Evolutionary conservation across 2,329 filamentous ascomycete genomes (phyloP).

Genomic region (Pseudocercospora crystallina): DNA sequence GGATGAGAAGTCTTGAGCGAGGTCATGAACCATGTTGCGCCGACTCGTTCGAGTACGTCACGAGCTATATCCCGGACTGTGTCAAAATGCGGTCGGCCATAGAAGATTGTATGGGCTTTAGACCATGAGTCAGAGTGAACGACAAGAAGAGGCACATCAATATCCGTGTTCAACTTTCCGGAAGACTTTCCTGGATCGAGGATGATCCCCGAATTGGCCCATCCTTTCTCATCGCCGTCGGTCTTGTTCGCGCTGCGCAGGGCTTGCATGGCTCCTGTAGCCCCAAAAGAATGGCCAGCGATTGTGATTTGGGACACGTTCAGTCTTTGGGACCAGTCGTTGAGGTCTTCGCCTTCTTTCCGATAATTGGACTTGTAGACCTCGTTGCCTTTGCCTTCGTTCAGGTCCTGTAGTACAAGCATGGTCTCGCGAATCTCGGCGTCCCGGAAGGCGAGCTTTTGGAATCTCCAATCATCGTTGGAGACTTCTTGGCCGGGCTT

Average conservation of each 20-base stretch:
- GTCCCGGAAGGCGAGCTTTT: conserved; percentile 41
- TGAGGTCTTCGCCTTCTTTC: conserved; percentile 47
- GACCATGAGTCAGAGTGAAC: conserved; percentile 66
- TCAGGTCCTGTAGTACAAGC: conserved; percentile 37
- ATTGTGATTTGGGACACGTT: conserved; percentile 56
- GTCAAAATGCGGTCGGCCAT: conserved; percentile 62
- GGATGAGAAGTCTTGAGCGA: conserved; percentile 51
- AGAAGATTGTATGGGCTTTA: conserved; percentile 54
- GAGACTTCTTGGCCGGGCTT: conserved; percentile 11
- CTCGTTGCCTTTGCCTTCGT: conserved; percentile 34
- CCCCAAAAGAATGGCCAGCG: conserved; percentile 64
- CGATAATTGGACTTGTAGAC: conserved; percentile 46
- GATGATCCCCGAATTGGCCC: conserved; percentile 51
- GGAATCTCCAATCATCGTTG: conserved; percentile 23
- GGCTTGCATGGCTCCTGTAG: conserved; percentile 60
- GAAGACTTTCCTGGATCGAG: conserved; percentile 65
- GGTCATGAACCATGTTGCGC: conserved; percentile 43
- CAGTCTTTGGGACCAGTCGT: conserved; percentile 53
- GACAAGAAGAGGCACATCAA: conserved; percentile 58
- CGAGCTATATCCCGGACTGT: conserved; percentile 54
- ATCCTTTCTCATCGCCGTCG: conserved; percentile 11
- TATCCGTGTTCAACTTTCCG: conserved; percentile 58
- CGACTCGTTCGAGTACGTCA: conserved; percentile 44
- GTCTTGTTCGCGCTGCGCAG: conserved; percentile 49
- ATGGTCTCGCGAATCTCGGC: conserved; percentile 47